A percentile compares a stretch with the other conserved stretches of the same genome.
These are phyloP conservation scores for Heimioporus sp. DNA, from an alignment of 768 basidiomycete genomes.

Conservation along the genomic window DNA sequence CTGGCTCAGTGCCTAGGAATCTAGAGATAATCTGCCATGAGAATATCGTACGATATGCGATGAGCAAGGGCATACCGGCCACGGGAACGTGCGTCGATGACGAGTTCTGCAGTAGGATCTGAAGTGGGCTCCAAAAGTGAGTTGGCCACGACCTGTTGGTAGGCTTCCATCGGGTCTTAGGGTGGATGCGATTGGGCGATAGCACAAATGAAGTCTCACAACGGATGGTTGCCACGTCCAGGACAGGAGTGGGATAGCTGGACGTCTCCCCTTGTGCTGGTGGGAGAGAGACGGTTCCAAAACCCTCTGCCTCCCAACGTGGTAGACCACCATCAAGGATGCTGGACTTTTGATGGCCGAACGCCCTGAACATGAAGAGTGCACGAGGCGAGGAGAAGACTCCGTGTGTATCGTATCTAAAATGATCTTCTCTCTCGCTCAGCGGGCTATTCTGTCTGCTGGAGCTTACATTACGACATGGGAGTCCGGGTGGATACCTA, in stretches of 20 bases:
- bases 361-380: slow-evolving; percentile 90
- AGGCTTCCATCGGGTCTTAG: slow-evolving; percentile 46
- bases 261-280: slow-evolving; percentile 22
- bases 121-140: slow-evolving; percentile 45
- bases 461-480: slow-evolving; percentile 77
- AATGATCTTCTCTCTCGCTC: slow-evolving; percentile 7
- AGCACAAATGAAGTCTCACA: slow-evolving; percentile 33
- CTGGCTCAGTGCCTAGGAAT: slow-evolving; percentile 77
- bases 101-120: slow-evolving; percentile 54
- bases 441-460: neutral
- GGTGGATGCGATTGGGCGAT: slow-evolving; percentile 29
- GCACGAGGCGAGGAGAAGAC: slow-evolving; percentile 92
- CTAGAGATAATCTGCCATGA: slow-evolving; percentile 38
- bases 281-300: slow-evolving; percentile 43
- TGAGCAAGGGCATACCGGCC: slow-evolving; percentile 55
- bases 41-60: slow-evolving; percentile 1
- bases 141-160: slow-evolving; percentile 79
- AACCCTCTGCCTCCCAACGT: slow-evolving; percentile 69
- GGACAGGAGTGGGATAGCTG: slow-evolving; percentile 51
- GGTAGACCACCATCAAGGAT: slow-evolving; percentile 94
- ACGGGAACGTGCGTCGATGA: slow-evolving; percentile 85
- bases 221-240: slow-evolving; percentile 50
- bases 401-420: slow-evolving; percentile 86
- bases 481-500: slow-evolving; percentile 70
- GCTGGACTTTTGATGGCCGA: slow-evolving; percentile 84